A percentile compares a stretch with the other conserved stretches of the same genome.
Evolutionary conservation across 192 early-diverging fungal genomes (phyloP).

Genomic region (Spizellomyces punctatus): DNA sequence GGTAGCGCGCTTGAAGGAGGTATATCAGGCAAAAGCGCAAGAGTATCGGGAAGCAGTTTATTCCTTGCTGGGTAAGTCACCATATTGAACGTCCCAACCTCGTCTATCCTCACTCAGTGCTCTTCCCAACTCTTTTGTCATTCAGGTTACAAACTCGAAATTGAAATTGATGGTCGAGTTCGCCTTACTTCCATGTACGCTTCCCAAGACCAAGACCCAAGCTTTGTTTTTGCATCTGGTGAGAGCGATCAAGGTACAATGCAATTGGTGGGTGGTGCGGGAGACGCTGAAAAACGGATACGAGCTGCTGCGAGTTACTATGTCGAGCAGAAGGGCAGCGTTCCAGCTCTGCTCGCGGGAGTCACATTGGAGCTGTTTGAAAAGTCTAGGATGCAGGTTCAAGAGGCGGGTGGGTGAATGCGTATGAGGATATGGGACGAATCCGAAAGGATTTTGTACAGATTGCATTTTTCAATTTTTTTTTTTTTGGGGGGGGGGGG

Average conservation of each 20-base stretch:
- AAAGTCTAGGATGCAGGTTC: background rate
- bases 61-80: conserved; percentile 60
- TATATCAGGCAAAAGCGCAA: conserved; percentile 65
- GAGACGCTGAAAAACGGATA: conserved; percentile 55
- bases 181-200: conserved; percentile 75
- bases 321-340: conserved; percentile 69
- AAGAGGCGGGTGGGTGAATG: no score
- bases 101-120: conserved; percentile 20
- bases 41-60: conserved; percentile 78
- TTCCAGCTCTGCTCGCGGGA: conserved; percentile 81
- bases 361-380: conserved; percentile 5
- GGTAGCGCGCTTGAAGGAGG: conserved; percentile 67
- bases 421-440: no score
- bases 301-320: conserved; percentile 52
- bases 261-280: conserved; percentile 66
- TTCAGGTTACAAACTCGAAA: conserved; percentile 46
- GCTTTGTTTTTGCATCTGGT: conserved; percentile 73
- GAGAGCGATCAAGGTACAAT: conserved; percentile 69
- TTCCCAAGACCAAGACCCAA: conserved; percentile 55
- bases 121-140: background rate
- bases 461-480: no score
- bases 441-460: no score
- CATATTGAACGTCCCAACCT: background rate
- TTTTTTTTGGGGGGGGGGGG: no score
- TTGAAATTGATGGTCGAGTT: conserved; percentile 64